Evolutionary conservation across 495 filamentous ascomycete species (phyloP).

Genomic region (Daldinia decipiens): DNA sequence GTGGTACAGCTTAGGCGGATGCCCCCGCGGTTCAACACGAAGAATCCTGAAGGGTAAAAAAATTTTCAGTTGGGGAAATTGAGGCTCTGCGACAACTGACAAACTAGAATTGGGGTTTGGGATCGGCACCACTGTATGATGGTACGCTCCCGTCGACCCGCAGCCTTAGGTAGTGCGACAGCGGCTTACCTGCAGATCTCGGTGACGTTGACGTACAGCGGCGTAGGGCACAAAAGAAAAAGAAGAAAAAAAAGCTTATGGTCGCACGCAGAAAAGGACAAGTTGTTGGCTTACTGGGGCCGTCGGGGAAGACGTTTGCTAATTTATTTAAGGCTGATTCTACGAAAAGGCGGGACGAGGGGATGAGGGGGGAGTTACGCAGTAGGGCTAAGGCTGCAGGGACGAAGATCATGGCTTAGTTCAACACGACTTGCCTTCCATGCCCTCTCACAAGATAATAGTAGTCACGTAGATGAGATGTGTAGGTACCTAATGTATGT

Average conservation of each 20-base stretch:
- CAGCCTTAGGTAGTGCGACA: conserved; percentile 16
- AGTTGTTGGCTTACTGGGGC: conserved; percentile 40
- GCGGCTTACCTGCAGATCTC: conserved; percentile 36
- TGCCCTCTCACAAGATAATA: neutral
- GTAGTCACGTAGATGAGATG: neutral
- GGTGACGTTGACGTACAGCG: conserved; percentile 33
- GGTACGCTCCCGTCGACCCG: conserved; percentile 10
- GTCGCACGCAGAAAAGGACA: conserved; percentile 9
- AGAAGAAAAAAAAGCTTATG: conserved; percentile 4
- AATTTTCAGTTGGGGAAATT: conserved; percentile 18
- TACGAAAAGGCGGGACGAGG: neutral
- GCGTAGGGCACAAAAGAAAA: conserved; percentile 14
- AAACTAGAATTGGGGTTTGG: conserved; percentile 4
- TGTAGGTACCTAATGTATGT: neutral
- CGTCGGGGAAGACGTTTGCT: conserved; percentile 11
- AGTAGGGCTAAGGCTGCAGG: conserved; percentile 4
- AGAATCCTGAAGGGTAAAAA: conserved; percentile 15
- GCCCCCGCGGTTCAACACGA: conserved; percentile 31
- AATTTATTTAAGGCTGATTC: conserved; percentile 20
- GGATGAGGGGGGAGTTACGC: neutral
- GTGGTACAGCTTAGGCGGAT: conserved; percentile 9
- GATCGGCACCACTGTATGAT: neutral
- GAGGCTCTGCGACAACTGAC: conserved; percentile 38
- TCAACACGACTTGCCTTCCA: neutral
- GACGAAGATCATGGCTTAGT: conserved; percentile 9